Percentiles rank a stretch among this genome's conserved stretches.
Evolutionary conservation across 441 rosid genomes (phyloP).

Genomic region (Populus hybrid): DNA sequence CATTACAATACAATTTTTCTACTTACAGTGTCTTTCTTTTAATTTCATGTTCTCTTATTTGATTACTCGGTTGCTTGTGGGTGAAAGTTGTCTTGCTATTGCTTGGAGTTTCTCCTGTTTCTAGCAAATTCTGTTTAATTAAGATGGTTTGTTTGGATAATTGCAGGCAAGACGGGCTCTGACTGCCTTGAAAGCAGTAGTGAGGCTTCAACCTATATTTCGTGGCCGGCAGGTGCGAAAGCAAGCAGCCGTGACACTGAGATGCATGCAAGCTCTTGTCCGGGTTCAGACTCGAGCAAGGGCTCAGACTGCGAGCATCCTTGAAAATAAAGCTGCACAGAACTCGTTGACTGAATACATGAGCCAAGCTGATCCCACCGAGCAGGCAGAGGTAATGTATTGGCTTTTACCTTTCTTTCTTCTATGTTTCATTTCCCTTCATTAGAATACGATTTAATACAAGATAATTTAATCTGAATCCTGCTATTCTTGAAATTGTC

Average conservation of each 20-base stretch:
- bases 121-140: no score
- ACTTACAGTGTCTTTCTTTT: no score
- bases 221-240: slow-evolving; percentile 81
- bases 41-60: no score
- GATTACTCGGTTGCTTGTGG: no score
- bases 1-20: no score
- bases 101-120: no score
- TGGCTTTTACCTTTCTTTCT: no score
- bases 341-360: slow-evolving; percentile 19
- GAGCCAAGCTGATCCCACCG: slow-evolving; percentile 36
- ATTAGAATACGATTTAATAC: no score
- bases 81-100: no score
- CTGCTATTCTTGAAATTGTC: slow-evolving; percentile 1
- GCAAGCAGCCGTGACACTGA: slow-evolving; percentile 84
- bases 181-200: slow-evolving; percentile 83
- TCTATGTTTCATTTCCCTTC: no score
- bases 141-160: not conserved
- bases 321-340: slow-evolving; percentile 27
- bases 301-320: slow-evolving; percentile 37
- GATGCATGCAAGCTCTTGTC: slow-evolving; percentile 97
- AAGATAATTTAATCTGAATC: not conserved
- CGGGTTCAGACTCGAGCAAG: slow-evolving; percentile 76
- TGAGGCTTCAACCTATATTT: slow-evolving; percentile 85
- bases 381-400: slow-evolving; percentile 63
- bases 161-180: slow-evolving; percentile 73